These are phyloP conservation scores for Solanum hybrid DNA, from an alignment of 305 asterid genomes.

Conservation along the genomic window DNA sequence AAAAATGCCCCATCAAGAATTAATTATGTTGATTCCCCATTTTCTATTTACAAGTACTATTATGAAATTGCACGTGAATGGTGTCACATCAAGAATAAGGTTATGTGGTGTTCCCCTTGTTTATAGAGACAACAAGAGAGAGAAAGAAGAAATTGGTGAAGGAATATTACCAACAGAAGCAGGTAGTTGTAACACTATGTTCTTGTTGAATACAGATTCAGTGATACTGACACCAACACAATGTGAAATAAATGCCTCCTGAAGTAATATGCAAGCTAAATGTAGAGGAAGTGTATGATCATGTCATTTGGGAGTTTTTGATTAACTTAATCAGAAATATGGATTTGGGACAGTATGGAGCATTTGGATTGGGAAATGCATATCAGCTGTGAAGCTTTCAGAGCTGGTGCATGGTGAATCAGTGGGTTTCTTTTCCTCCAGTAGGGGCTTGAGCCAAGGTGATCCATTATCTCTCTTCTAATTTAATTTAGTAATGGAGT, in stretches of 20 bases:
- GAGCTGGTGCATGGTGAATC: not conserved
- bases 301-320: not conserved
- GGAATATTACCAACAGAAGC: not conserved
- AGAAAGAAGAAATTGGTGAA: not conserved
- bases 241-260: not conserved
- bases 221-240: not conserved
- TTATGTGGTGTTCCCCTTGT: not conserved
- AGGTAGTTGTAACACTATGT: not conserved
- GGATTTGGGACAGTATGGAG: not conserved
- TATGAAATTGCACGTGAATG: not conserved
- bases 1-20: not conserved
- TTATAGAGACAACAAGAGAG: not conserved
- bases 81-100: not conserved
- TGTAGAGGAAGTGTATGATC: not conserved
- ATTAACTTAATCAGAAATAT: not conserved
- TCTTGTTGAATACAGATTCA: not conserved
- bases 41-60: not conserved
- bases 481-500: not conserved
- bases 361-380: not conserved
- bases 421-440: not conserved
- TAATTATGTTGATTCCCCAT: not conserved
- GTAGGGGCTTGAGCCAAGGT: not conserved
- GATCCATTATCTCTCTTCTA: not conserved
- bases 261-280: not conserved
- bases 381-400: not conserved